A percentile compares a stretch with the other conserved stretches of the same genome.
Conservation (phyloP, 495 filamentous ascomycete genomes). For the Aspergillus haitiensis region DNA sequence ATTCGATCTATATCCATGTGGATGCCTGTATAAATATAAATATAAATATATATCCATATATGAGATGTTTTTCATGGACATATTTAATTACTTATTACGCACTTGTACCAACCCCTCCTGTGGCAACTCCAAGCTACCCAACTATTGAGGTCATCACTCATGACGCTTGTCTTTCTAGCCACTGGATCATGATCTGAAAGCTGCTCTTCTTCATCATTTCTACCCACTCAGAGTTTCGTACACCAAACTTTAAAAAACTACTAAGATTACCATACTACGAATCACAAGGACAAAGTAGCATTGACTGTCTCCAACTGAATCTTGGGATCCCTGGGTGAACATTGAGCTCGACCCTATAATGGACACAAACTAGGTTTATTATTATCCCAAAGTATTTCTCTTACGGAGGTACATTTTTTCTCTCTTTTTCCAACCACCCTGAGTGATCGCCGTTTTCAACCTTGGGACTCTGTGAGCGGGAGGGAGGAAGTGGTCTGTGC, state of each 20-base stretch:
- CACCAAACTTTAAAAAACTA: background rate
- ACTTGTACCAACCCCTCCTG: background rate
- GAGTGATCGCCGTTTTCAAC: background rate
- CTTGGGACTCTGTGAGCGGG: background rate
- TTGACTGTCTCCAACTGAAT: background rate
- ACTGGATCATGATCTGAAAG: background rate
- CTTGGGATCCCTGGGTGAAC: slow-evolving; percentile 3
- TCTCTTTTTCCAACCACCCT: background rate
- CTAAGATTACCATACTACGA: no score
- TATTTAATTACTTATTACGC: background rate
- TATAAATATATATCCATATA: background rate
- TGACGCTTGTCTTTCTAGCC: background rate
- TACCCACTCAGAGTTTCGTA: slow-evolving; percentile 1
- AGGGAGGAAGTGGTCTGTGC: background rate
- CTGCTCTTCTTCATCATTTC: background rate
- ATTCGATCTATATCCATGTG: background rate
- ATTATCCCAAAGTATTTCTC: background rate
- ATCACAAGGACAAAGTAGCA: background rate
- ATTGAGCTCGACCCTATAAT: background rate
- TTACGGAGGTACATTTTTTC: background rate
- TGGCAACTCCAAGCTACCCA: background rate
- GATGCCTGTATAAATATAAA: background rate
- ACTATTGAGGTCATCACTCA: slow-evolving; percentile 1
- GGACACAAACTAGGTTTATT: background rate
- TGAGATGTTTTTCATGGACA: background rate